Evolutionary conservation across 257 asterid genomes (phyloP).

Genomic region (Apocynum venetum): DNA sequence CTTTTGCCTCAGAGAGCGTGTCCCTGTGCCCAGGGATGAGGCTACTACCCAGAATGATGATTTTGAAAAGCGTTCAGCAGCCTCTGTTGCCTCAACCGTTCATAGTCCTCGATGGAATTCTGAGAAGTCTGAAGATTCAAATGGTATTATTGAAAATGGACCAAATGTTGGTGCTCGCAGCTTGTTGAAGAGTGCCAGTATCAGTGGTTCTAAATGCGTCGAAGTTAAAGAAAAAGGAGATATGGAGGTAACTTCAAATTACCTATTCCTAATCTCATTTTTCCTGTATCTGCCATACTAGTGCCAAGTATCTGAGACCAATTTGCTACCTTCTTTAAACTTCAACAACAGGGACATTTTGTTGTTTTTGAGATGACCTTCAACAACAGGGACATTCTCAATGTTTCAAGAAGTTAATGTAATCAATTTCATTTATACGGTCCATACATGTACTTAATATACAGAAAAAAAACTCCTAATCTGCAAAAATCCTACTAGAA

Average conservation of each 20-base stretch:
- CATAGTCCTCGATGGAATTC: conserved; percentile 54
- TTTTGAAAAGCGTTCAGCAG: conserved; percentile 54
- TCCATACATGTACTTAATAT: background rate
- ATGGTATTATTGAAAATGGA: conserved; percentile 34
- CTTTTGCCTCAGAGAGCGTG: conserved; percentile 63
- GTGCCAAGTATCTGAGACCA: background rate
- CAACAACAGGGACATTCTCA: background rate
- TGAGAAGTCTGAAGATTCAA: conserved; percentile 34
- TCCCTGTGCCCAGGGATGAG: conserved; percentile 75
- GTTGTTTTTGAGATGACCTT: background rate
- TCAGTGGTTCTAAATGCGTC: conserved; percentile 81
- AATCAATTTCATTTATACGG: background rate
- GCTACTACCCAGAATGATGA: conserved; percentile 33
- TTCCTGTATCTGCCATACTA: background rate
- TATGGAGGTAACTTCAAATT: conserved; percentile 44
- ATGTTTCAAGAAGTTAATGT: background rate
- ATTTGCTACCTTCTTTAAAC: background rate
- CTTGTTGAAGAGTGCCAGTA: conserved; percentile 92
- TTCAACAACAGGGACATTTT: background rate
- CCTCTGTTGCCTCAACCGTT: conserved; percentile 61
- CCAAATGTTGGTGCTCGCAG: conserved; percentile 60
- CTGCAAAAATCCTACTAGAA: too few species aligned
- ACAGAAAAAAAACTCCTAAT: background rate
- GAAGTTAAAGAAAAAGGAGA: conserved; percentile 53
- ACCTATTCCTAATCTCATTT: background rate